A percentile compares a stretch with the other conserved stretches of the same genome.
phyloP scores from a whole-genome alignment of 345 rosid genomes.

The Lumnitzera littorea region DNA sequence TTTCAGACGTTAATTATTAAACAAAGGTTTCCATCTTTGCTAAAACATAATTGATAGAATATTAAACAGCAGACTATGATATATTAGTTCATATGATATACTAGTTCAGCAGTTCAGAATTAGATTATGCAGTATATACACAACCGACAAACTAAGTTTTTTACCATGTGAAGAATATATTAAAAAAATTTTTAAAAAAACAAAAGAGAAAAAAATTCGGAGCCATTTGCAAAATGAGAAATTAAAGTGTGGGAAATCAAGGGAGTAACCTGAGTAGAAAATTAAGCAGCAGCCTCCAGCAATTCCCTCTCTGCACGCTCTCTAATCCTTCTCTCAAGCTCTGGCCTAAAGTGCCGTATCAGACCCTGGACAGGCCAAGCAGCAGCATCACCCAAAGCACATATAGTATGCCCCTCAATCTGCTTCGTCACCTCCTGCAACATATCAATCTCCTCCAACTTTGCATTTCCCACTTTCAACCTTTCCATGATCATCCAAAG shows the following conservation, averaged over 20 bases:
- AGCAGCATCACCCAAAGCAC: constrained; percentile 99
- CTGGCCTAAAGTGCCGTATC: constrained; percentile 95
- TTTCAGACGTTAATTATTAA: no score
- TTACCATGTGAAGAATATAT: no score
- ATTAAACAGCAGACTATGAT: no score
- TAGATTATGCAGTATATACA: no score
- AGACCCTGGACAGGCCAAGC: constrained; percentile 99
- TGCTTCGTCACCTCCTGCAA: constrained; percentile 96
- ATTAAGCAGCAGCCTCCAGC: constrained; percentile 80
- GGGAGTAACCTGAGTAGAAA: constrained; percentile 23
- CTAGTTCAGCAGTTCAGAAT: no score
- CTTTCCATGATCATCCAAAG: constrained; percentile 99
- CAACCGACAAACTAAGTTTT: no score
- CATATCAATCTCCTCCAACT: constrained; percentile 97
- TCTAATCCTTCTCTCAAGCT: constrained; percentile 88
- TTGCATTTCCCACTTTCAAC: constrained; percentile 91
- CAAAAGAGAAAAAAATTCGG: no score
- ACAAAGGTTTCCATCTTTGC: no score
- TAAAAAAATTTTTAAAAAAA: no score
- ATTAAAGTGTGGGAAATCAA: background rate
- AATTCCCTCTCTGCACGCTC: constrained; percentile 89
- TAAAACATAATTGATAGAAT: no score
- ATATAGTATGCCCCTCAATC: constrained; percentile 98
- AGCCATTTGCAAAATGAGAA: background rate
- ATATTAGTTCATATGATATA: no score